Base-by-base conservation (phyloP, 2,329 filamentous ascomycete species). In the Peltaster fructicola region DNA sequence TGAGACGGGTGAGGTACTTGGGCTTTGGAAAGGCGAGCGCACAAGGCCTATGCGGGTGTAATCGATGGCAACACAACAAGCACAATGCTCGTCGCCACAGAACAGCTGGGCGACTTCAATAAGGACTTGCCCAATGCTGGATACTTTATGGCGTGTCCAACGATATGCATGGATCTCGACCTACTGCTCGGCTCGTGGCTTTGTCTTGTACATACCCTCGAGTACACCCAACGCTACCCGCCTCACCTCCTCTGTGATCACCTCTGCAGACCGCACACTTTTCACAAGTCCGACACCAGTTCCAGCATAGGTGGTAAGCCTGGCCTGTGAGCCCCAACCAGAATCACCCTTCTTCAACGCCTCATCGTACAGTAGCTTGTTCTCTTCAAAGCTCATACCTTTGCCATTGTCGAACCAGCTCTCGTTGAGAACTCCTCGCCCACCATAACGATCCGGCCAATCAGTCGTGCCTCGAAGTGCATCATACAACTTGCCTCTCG, bases 241-340 rank as follows among this genome's bases (percentile, higher is more conserved):
- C 11, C 22, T 27, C 4, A 59, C 46, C 29, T 63, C 56, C 22
- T 45, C 44, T 3, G 68, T 57, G 38, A 74, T 66, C 7, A 63
- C 55, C 8, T 43, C 52, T 3, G 65, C 68, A 9, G 50, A 40
- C 35, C 54, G 53, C 1, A 65, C 50, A 18, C 57, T 45, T 22
- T 46, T 61, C 2, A 73, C 54, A 31, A 74, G 48, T 0, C 70
- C 70, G 8, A 74, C 61, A 0, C 59, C 68, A 11, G 63, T 63
- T 4, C 70, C 69, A 8, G 65, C 68, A 54, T 72, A 75, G 7
- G 65, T 65, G 4, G 65, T 68, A 51, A 73, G 51, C 30, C 68
- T 54, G 4, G 57, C 65, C 7, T 57, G 44, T 1, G 48, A 48
- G 13, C 65, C 66, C 61, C 64, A 61, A 23, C 63, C 53, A 9